phyloP scores from a whole-genome alignment of 768 basidiomycete genomes.

The Mycena indigotica region DNA sequence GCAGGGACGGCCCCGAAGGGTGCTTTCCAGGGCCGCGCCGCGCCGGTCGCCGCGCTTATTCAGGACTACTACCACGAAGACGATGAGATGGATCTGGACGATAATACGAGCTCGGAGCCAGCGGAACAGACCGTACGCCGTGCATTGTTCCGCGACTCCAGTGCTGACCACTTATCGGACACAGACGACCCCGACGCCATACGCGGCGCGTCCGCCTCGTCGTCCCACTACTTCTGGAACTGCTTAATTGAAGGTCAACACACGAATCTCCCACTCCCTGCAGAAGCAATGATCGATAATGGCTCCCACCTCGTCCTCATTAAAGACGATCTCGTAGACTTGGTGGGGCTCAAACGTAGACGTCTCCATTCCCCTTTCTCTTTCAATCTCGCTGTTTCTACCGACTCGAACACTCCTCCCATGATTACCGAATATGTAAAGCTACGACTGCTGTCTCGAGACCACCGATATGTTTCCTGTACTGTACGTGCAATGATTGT shows the following conservation, averaged over 20 bases:
- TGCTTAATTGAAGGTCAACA: constrained; percentile 2
- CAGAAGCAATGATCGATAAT: not conserved
- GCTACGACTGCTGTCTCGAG: not conserved
- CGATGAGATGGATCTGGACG: not conserved
- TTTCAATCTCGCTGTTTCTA: not conserved
- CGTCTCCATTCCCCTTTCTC: constrained; percentile 1
- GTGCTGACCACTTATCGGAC: not conserved
- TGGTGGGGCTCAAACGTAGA: not conserved
- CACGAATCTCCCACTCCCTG: not conserved
- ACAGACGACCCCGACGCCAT: not conserved
- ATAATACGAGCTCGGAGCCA: not conserved
- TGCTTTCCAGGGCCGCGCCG: not conserved
- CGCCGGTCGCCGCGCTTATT: not conserved
- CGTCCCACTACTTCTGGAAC: constrained; percentile 7
- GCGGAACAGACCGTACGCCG: not conserved
- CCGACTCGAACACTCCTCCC: not conserved
- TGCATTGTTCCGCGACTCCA: not conserved
- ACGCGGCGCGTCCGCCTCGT: not conserved
- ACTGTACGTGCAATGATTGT: constrained; percentile 1
- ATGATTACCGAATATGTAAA: not conserved
- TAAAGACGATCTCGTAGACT: not conserved
- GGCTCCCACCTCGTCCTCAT: constrained; percentile 1
- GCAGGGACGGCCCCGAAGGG: not conserved
- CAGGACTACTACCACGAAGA: not conserved
- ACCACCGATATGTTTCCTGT: not conserved